Evolutionary conservation across 768 basidiomycete genomes (phyloP), one percentile per base, ranked within the genome.

Genomic region (Krasilnikovozyma curviuscula): DNA sequence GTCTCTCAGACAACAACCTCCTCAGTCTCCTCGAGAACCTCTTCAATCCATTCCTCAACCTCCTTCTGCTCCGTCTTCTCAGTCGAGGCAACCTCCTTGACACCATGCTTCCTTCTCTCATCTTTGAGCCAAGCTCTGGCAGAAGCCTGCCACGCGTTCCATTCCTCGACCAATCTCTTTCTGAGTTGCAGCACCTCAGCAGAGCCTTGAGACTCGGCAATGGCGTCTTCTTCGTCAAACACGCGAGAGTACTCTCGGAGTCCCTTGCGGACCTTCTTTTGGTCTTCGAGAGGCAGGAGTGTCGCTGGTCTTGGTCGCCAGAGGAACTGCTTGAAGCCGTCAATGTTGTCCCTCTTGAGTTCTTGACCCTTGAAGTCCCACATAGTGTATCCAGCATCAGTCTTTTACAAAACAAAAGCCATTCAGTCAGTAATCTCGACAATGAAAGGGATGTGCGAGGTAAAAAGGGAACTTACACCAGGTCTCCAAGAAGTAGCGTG

Each of bases 361-460:
- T 91, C 84, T 64, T 84, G 80, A n/a, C 91, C 93, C 45, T 81
- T 81, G 75, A 93, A 95, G 67, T 97, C 89, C 86, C 89, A 97
- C 56, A 98, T 77, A 9, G 80, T 80, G 61, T 78, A 98, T 30
- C 93, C 93, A 52, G 95, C 84, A 64, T 98, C 93, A 53, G 95
- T 76, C 91, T 95, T 56, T 28, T 13, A 19, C 3, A 45, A 40
- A 37, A 33, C 46, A 38, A 13, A 32, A 45, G 14, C 4, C n/a
- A 33, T 13, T 9, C 21, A 32, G 2, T 16, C 30, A 33, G 28
- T n/a, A n/a, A 8, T 8, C 14, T n/a, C 18, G 27, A 32, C 13
- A 5, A 12, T 2, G 41, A 10, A 23, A 12, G 2, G 40, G 53
- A 38, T 34, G 14, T 14, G 21, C 40, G 19, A 21, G 27, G 31